phyloP scores from a whole-genome alignment of 192 early-diverging fungal genomes.

The Gigaspora rosea region DNA sequence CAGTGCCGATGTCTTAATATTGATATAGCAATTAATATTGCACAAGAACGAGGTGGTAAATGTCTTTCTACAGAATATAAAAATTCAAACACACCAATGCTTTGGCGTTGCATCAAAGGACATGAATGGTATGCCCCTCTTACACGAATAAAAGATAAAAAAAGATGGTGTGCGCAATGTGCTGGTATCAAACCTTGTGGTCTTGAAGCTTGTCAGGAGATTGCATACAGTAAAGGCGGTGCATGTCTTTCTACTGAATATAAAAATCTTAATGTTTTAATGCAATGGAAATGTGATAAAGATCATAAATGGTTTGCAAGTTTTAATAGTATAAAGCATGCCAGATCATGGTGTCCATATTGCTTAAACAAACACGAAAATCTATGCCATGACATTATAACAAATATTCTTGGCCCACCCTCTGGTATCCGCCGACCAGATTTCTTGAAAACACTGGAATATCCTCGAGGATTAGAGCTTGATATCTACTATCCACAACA shows the following conservation, averaged over 20 bases:
- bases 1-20: slow-evolving; percentile 7
- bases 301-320: slow-evolving; percentile 6
- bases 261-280: slow-evolving; percentile 20
- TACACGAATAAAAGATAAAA: slow-evolving; percentile 4
- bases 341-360: background rate
- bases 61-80: slow-evolving; percentile 14
- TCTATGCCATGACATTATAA: slow-evolving; percentile 2
- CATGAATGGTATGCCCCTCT: slow-evolving; percentile 11
- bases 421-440: background rate
- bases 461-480: slow-evolving; percentile 16
- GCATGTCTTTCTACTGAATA: slow-evolving; percentile 17
- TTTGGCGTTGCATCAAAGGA: background rate
- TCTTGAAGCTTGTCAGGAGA: slow-evolving; percentile 1
- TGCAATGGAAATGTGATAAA: slow-evolving; percentile 9
- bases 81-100: slow-evolving; percentile 14
- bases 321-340: slow-evolving; percentile 10
- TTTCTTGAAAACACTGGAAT: background rate
- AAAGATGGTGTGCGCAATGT: slow-evolving; percentile 6
- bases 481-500: slow-evolving; percentile 18
- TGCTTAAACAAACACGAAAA: slow-evolving; percentile 23
- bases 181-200: slow-evolving; percentile 6
- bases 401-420: slow-evolving; percentile 22
- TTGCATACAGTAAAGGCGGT: slow-evolving; percentile 5
- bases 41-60: slow-evolving; percentile 15
- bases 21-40: slow-evolving; percentile 21